Conservation (phyloP, 2,329 filamentous ascomycete species). For the Polytolypa hystricis region DNA sequence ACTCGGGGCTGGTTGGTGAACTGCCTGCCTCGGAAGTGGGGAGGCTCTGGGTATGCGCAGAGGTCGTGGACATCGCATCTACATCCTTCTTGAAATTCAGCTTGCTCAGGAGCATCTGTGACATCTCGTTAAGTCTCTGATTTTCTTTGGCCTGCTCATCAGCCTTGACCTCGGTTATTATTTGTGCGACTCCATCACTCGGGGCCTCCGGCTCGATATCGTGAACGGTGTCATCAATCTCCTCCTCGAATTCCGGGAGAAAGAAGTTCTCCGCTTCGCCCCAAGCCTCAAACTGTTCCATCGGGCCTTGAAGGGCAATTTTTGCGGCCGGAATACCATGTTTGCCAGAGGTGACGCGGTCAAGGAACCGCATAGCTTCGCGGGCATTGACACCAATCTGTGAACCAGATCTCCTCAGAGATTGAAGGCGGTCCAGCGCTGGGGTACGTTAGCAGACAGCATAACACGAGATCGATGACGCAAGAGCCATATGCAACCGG, state of each 20-base stretch:
- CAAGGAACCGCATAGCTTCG: conserved; percentile 42
- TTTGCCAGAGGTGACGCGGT: conserved; percentile 38
- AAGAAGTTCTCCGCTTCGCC: conserved; percentile 36
- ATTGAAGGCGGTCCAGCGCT: conserved; percentile 38
- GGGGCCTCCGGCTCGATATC: conserved; percentile 6
- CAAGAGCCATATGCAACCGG: neutral
- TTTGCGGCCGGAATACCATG: conserved; percentile 32
- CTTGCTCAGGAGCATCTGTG: conserved; percentile 38
- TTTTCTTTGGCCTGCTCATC: conserved; percentile 5
- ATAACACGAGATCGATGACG: neutral
- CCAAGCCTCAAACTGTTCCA: conserved; percentile 39
- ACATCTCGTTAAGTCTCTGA: conserved; percentile 27
- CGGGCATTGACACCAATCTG: conserved; percentile 40
- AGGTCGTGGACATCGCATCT: conserved; percentile 29
- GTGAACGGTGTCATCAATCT: conserved; percentile 13
- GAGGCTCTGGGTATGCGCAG: conserved; percentile 32
- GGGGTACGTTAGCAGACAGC: conserved; percentile 7
- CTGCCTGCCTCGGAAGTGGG: conserved; percentile 33
- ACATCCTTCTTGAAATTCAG: conserved; percentile 36
- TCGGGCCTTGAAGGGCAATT: conserved; percentile 38
- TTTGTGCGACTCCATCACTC: too few relatives aligned
- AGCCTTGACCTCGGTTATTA: too few relatives aligned
- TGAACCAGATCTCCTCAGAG: conserved; percentile 34
- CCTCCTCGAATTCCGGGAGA: conserved; percentile 34
- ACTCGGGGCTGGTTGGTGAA: conserved; percentile 36